Evolutionary conservation across 257 asterid species (phyloP), one percentile per base, ranked within the genome.

Genomic region (Solanum peruvianum): DNA sequence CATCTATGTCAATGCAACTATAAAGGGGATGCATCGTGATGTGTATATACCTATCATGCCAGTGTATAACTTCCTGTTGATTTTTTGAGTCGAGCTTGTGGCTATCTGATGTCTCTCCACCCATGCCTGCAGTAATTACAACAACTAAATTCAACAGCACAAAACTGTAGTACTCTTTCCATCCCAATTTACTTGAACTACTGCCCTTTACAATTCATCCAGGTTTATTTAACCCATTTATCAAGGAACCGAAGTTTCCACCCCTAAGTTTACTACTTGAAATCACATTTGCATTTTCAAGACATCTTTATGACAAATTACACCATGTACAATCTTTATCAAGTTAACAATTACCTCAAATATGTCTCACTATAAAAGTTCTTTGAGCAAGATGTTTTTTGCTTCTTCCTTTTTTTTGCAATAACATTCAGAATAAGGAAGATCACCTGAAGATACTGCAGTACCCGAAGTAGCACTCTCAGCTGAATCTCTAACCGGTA

Each of bases 401-500:
- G 8, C 5, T 25, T 16, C 20, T 80, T 27, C 39, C 1, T 37
- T 37, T 27, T 49, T 29, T 10, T 18, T 39, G 21, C 12, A 78
- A 45, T 20, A 73, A 80, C 67, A 80, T 27, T 47, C 67, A 18
- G 67, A 47, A 27, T 80, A 80, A 80, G 29, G 16, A 80, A 80
- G 44, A 84, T 92, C 90, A 97, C 99, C 99, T 92, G 95, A 84
- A 75, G 97, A 87, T 81, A 89, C 77, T 42, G 87, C 29, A 71
- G 98, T 72, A 84, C 90, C 93, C 23, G 90, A 90, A 39, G 92
- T 73, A 5, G 94, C 85, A 66, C 92, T 86, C 92, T 91, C 98
- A 4, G 92, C 95, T 66, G 96, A 93, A 91, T 97, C 99, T 75
- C 97, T 94, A 64, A 97, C 98, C 2, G 99, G 99, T 72, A 97